Base-by-base conservation (phyloP, 1,284 basidiomycete genomes). In the Malassezia furfur region DNA sequence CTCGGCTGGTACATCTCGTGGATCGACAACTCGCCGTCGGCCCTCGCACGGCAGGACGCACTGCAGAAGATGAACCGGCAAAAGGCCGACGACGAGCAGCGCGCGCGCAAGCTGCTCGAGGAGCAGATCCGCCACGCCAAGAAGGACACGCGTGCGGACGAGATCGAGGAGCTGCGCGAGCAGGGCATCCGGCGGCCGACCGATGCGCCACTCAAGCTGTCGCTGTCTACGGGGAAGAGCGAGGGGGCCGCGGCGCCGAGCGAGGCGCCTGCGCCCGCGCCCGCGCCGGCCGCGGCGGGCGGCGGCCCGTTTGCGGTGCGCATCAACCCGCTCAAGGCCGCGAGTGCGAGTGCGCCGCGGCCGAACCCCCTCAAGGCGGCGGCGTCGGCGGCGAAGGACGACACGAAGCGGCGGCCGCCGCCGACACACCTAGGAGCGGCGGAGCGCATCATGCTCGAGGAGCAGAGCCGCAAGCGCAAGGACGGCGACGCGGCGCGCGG, bases 1-100 rank as follows among this genome's bases (percentile, higher is more conserved):
- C 91, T 96, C 78, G 93, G 91, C 3, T 91, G 89, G 84, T 96
- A 89, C 77, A 82, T 99, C 64, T 83, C 85, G 38, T 99, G 94
- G 93, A 87, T 98, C 58, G 94, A 99, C 76, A 96, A 82, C 75
- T 87, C 86, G 53, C 91, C 94, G 1, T 88, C 89, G 66, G 91
- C 94, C 3, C 79, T 96, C 31, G 87, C 87, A 6, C 86, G 91
- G 77, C 86, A 87, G 76, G 87, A 60, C 76, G 91, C 83, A 86
- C 88, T 76, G 87, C 90, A 32, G 83, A 94, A 94, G 80, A 91
- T 93, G 77, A 91, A 98, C 68, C 82, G 91, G 8, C 82, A 85
- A 32, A 87, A 87, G 48, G 85, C 85, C 75, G 91, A 89, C 38
- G 93, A 96, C 70, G 94, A 98, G 77, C 87, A 91, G 76, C 82